Evolutionary conservation across 495 filamentous ascomycete species (phyloP).

Genomic region (Aspergillus mulundensis): DNA sequence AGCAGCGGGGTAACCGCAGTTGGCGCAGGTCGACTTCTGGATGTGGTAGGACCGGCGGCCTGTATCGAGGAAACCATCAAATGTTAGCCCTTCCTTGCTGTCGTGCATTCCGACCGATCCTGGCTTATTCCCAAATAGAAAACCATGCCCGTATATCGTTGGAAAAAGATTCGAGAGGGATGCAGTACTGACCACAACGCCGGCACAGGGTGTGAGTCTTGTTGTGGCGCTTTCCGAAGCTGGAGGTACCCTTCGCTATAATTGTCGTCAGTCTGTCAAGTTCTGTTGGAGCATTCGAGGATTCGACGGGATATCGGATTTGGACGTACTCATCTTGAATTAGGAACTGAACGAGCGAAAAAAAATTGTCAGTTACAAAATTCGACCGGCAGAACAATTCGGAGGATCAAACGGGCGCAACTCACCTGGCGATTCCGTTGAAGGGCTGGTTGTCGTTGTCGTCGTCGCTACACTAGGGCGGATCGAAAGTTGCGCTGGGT

Average conservation of each 20-base stretch:
- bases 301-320: constrained; percentile 26
- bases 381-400: not conserved
- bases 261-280: constrained; percentile 42
- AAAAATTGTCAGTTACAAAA: constrained; percentile 16
- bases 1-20: constrained; percentile 95
- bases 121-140: constrained; percentile 3
- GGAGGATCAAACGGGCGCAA: constrained; percentile 3
- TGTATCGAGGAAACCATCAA: constrained; percentile 38
- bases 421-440: constrained; percentile 49
- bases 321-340: constrained; percentile 64
- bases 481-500: constrained; percentile 41
- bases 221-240: constrained; percentile 98
- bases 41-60: constrained; percentile 96
- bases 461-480: constrained; percentile 42
- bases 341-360: constrained; percentile 38
- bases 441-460: constrained; percentile 51
- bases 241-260: constrained; percentile 88
- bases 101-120: constrained; percentile 6
- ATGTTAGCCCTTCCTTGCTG: constrained; percentile 25
- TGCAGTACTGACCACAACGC: constrained; percentile 85
- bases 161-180: constrained; percentile 16
- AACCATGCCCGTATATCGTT: constrained; percentile 13
- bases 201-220: constrained; percentile 99
- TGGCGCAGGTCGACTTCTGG: constrained; percentile 97
- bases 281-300: constrained; percentile 23